phyloP scores from a whole-genome alignment of 2,329 filamentous ascomycete genomes.

The Diaporthe sp. region DNA sequence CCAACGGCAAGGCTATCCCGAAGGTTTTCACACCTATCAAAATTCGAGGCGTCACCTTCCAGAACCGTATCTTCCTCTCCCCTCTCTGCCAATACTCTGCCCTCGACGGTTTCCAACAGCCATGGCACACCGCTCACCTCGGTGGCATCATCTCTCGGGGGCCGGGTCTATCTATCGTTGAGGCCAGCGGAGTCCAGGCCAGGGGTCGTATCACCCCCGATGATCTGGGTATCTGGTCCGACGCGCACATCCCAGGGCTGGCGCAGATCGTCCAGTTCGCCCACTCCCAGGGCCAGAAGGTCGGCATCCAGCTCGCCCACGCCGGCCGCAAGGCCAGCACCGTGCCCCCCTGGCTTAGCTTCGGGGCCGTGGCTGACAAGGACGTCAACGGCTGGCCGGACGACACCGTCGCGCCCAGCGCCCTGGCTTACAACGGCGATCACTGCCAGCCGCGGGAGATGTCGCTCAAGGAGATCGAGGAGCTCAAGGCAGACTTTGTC shows the following conservation, averaged over 20 bases:
- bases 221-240: slow-evolving; percentile 53
- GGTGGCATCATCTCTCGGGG: slow-evolving; percentile 55
- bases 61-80: slow-evolving; percentile 61
- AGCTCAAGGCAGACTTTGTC: slow-evolving; percentile 72
- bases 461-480: slow-evolving; percentile 75
- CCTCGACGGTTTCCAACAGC: slow-evolving; percentile 57
- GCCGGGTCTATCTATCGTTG: slow-evolving; percentile 49
- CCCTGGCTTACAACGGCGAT: slow-evolving; percentile 47
- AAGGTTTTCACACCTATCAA: slow-evolving; percentile 60
- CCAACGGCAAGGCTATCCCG: slow-evolving; percentile 51
- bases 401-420: slow-evolving; percentile 52
- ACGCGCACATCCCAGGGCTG: slow-evolving; percentile 53
- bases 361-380: slow-evolving; percentile 64
- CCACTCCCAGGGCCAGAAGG: slow-evolving; percentile 70
- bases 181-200: slow-evolving; percentile 50
- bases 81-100: slow-evolving; percentile 64
- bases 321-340: slow-evolving; percentile 72
- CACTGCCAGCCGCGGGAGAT: slow-evolving; percentile 68
- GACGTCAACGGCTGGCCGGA: slow-evolving; percentile 60
- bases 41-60: slow-evolving; percentile 59
- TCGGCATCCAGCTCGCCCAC: slow-evolving; percentile 80
- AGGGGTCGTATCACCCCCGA: slow-evolving; percentile 55
- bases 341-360: slow-evolving; percentile 69
- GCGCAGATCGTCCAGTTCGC: slow-evolving; percentile 56
- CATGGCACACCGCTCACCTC: slow-evolving; percentile 58